Base-by-base conservation (phyloP, 1,284 basidiomycete species). In the Ceratobasidium sp. region DNA sequence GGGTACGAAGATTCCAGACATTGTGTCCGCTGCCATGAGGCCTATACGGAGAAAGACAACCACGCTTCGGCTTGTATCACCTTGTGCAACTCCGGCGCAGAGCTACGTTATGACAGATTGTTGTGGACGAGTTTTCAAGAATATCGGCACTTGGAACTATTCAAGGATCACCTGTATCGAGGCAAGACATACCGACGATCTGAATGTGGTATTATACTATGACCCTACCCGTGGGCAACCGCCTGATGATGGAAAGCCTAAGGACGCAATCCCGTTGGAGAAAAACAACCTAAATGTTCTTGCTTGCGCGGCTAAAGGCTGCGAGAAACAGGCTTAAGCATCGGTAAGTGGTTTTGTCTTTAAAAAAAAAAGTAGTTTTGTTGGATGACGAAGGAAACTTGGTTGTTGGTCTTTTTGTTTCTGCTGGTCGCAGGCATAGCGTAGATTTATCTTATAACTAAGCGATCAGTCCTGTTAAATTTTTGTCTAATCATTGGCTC, bases 31-130 rank as follows among this genome's bases (percentile, higher is more conserved):
- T 51, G 49, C 49, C 49, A 51, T 20, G 49, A 49, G 1, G 49
- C 18, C 5, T 69, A 69, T 18, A 40, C 28, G 0, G 67, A 69
- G 28, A 33, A 33, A 51, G 28, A 69, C 26, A 69, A 69, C n/a
- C 51, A 69, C 26, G 10, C 15, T 28, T n/a, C 46, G 12, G 67
- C 3, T 23, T 67, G 66, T 44, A 23, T 67, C 15, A 44, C n/a
- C n/a, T n/a, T n/a, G n/a, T n/a, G n/a, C n/a, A 40, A 44, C 15
- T 9, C 6, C 23, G 12, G n/a, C 42, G 40, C 39, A 18, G 18
- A 18, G n/a, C 13, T 64, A 42, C 39, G 42, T 44, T 33, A 2
- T 44, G 39, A n/a, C 61, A 7, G 61, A 20, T 4, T 42, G 61
- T n/a, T 64, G 61, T 12, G 61, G 39, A 40, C 61, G 13, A 12